Base-by-base conservation (phyloP, 169 alveolate genomes). In the Theileria parva region DNA sequence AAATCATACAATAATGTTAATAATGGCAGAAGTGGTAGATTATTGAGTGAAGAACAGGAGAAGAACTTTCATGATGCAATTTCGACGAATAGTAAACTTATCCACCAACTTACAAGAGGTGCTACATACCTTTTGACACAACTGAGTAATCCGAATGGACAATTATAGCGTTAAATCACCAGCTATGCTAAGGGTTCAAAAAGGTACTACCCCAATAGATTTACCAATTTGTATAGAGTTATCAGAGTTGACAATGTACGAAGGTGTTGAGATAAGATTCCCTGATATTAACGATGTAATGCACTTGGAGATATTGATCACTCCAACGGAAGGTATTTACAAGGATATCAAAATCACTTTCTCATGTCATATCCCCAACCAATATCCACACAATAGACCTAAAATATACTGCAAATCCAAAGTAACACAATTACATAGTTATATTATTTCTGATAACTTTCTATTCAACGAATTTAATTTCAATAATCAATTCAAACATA, bases 381-480 rank as follows among this genome's bases (percentile, higher is more conserved):
- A 75, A 25, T 80, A 80, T 60, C 87, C 87, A 57, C 80, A 80
- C 64, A 80, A 80, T 30, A 77, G 87, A 27, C 77, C 68, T 21
- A 55, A 80, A 28, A 77, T 80, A 3, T 12, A 70, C 4, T 80
- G 87, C 75, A 28, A 60, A 17, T 71, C 81, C 27, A 60, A 48
- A 73, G 86, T 78, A 78, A 60, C 74, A 51, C 44, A 51, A 27
- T 13, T 44, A 44, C 3, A 44, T 15, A 44, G 53, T 44, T 44
- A 44, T 44, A 4, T 44, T 44, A 1, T 32, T 32, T 44, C 53
- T 44, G 15, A 13, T 44, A 4, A 8, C 3, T 11, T 44, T 44
- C 2, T 2, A 57, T 57, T 32, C 15, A 25, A 57, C 27, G 8
- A 21, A 57, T 57, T 0, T 8, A 55, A 8, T 21, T 8, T 25